Evolutionary conservation across 148 eudicot species (phyloP).

Genomic region (Vaccinium corymbosum): DNA sequence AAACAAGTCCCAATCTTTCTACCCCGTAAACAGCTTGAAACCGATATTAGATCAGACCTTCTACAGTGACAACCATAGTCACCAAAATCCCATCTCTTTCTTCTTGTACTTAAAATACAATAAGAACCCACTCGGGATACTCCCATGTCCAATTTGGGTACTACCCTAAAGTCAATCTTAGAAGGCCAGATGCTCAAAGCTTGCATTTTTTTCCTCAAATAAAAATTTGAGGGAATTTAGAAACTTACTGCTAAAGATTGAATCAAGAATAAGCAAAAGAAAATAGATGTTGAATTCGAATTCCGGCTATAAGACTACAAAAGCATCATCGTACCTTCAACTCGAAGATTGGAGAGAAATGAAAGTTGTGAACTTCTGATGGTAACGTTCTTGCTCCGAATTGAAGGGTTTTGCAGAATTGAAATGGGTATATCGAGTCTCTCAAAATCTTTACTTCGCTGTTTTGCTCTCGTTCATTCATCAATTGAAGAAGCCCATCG

Average conservation of each 20-base stretch:
- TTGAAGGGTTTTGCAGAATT: background rate
- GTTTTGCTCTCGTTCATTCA: no score
- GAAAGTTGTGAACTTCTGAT: no score
- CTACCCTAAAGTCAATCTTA: conserved; percentile 36
- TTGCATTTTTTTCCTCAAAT: conserved; percentile 69
- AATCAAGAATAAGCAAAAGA: background rate
- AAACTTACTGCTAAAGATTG: background rate
- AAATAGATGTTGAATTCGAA: background rate
- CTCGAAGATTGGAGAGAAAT: conserved; percentile 5
- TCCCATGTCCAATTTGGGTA: conserved; percentile 40
- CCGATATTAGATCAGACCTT: conserved; percentile 20
- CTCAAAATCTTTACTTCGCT: conserved; percentile 24
- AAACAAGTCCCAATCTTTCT: conserved; percentile 18
- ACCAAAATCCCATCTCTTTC: conserved; percentile 29
- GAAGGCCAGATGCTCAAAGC: conserved; percentile 52
- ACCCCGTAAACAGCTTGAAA: conserved; percentile 21
- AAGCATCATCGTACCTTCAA: conserved; percentile 19
- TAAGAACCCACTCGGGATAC: conserved; percentile 25
- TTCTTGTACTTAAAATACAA: conserved; percentile 31
- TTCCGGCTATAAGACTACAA: background rate
- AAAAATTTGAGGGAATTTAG: conserved; percentile 49
- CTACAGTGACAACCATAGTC: conserved; percentile 15
- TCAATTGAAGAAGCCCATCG: no score
- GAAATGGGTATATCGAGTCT: no score
- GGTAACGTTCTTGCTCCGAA: background rate